A percentile compares a stretch with the other conserved stretches of the same genome.
phyloP scores from a whole-genome alignment of 345 rosid species.

The Physaria fendleri region DNA sequence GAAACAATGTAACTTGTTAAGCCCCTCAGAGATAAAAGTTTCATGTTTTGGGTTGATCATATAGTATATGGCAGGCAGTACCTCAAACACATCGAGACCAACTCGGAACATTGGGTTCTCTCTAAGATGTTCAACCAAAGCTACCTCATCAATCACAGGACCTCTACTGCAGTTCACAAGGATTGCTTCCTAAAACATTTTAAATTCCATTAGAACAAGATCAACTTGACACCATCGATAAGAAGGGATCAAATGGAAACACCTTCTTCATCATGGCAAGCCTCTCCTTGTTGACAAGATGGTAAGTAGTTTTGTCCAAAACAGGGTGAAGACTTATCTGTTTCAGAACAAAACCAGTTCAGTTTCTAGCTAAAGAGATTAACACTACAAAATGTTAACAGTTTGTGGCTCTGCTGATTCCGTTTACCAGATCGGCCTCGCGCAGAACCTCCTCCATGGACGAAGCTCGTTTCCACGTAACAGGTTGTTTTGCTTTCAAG shows the following conservation, averaged over 20 bases:
- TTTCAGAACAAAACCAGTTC: slow-evolving; percentile 17
- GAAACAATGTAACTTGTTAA: slow-evolving; percentile 7
- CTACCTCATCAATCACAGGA: slow-evolving; percentile 88
- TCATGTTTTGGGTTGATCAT: background rate
- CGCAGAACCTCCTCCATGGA: slow-evolving; percentile 87
- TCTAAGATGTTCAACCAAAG: slow-evolving; percentile 79
- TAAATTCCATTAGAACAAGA: background rate
- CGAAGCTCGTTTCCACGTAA: slow-evolving; percentile 86
- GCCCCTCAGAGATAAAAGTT: background rate
- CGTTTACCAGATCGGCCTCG: slow-evolving; percentile 73
- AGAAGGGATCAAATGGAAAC: background rate
- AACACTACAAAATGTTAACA: background rate
- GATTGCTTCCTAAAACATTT: slow-evolving; percentile 70
- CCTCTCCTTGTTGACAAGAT: slow-evolving; percentile 86
- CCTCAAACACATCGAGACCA: slow-evolving; percentile 99
- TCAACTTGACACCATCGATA: background rate
- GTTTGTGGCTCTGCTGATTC: background rate
- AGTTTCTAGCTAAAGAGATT: slow-evolving; percentile 10
- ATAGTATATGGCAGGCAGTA: slow-evolving; percentile 8
- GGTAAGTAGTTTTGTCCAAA: slow-evolving; percentile 91
- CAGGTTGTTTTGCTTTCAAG: slow-evolving; percentile 79
- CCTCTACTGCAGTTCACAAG: slow-evolving; percentile 96
- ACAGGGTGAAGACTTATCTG: slow-evolving; percentile 97
- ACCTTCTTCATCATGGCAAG: slow-evolving; percentile 96
- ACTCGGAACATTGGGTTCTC: slow-evolving; percentile 94